These are phyloP conservation scores for Phtheirospermum japonicum DNA, from an alignment of 257 asterid genomes.

Conservation along the genomic window DNA sequence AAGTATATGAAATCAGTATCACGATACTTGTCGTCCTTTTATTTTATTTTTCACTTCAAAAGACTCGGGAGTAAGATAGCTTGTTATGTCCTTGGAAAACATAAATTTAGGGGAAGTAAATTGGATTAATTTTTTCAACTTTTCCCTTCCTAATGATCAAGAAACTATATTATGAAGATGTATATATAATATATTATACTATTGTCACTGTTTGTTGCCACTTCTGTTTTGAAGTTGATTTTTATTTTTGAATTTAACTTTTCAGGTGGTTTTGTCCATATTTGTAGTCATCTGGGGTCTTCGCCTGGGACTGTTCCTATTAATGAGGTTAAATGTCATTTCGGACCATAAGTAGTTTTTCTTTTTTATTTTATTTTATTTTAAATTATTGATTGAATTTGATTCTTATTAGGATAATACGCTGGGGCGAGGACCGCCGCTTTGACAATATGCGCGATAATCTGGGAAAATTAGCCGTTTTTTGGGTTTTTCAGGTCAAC, in stretches of 20 bases:
- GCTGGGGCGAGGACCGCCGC: constrained; percentile 97
- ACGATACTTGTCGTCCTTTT: constrained; percentile 3
- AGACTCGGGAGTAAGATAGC: constrained; percentile 12
- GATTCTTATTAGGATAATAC: constrained; percentile 56
- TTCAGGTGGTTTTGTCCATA: constrained; percentile 73
- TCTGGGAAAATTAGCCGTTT: constrained; percentile 71
- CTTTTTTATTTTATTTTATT: background rate
- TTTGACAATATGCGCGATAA: constrained; percentile 82
- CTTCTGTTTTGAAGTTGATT: constrained; percentile 19
- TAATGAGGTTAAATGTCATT: constrained; percentile 57
- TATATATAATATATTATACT: background rate
- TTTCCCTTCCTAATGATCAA: constrained; percentile 11
- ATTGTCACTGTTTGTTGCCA: constrained; percentile 8
- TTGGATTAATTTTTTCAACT: constrained; percentile 1
- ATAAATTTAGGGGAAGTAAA: background rate
- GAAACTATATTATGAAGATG: background rate
- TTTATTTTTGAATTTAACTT: background rate
- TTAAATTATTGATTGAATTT: constrained; percentile 10
- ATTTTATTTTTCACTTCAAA: background rate
- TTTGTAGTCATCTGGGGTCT: constrained; percentile 88
- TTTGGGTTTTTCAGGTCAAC: constrained; percentile 85
- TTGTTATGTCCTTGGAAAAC: background rate
- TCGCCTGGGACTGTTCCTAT: constrained; percentile 73
- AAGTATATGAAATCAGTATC: background rate
- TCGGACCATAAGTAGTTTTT: background rate